These are phyloP conservation scores for Sclerotinia sclerotiorum DNA, from an alignment of 2,329 filamentous ascomycete genomes.

Conservation along the genomic window DNA sequence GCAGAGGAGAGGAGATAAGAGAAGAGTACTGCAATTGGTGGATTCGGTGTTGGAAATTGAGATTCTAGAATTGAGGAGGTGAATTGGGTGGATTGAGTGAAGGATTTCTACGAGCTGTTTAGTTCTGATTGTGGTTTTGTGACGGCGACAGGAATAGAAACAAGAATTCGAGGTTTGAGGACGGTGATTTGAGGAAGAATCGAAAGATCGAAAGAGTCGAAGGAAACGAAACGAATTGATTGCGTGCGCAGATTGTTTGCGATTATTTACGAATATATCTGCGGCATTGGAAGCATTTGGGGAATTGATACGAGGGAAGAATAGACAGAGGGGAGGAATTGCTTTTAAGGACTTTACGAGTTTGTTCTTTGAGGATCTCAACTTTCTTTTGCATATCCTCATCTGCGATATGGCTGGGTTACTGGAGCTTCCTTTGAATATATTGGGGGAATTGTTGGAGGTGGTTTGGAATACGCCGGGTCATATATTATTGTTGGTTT, in stretches of 20 bases:
- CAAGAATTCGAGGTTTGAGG: not conserved
- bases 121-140: not conserved
- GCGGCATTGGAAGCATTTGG: not conserved
- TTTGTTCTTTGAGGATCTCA: too few relatives aligned
- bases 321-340: not conserved
- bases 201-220: too few relatives aligned
- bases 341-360: not conserved
- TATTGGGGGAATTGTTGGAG: slow-evolving; percentile 9
- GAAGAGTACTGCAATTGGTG: too few relatives aligned
- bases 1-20: too few relatives aligned
- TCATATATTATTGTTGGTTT: not conserved
- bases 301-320: not conserved
- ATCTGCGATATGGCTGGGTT: slow-evolving; percentile 12
- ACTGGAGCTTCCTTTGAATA: not conserved
- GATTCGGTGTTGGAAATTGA: not conserved
- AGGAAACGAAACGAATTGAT: too few relatives aligned
- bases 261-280: not conserved
- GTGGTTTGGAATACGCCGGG: slow-evolving; percentile 1
- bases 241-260: too few relatives aligned
- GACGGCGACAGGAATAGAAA: not conserved
- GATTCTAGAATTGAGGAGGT: not conserved
- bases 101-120: not conserved
- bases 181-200: not conserved
- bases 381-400: too few relatives aligned
- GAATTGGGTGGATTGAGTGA: not conserved